phyloP scores from a whole-genome alignment of 23 red algal genomes.

The Rhodosorus marinus region DNA sequence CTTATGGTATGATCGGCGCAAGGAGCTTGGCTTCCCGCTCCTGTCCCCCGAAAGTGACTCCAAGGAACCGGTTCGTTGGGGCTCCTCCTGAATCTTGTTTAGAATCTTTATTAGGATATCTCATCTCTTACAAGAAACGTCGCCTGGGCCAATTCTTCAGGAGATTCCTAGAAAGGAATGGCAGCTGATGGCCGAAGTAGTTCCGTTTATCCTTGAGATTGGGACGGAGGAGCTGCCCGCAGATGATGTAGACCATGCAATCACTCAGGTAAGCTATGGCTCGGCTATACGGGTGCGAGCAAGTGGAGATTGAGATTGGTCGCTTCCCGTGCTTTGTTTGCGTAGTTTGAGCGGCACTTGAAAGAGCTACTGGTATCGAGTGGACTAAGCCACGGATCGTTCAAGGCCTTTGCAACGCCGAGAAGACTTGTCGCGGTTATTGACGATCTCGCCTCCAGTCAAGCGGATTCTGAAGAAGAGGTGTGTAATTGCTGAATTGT shows the following conservation, averaged over 20 bases:
- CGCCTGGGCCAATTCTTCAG: too few relatives aligned
- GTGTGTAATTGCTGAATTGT: too few relatives aligned
- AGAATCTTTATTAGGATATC: neutral
- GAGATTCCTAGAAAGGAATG: too few relatives aligned
- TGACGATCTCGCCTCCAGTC: constrained; percentile 16
- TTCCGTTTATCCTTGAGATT: constrained; percentile 57
- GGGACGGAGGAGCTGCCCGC: constrained; percentile 84
- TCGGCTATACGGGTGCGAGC: too few relatives aligned
- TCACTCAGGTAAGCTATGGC: too few relatives aligned
- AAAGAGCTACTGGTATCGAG: constrained; percentile 13
- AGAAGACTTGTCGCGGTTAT: constrained; percentile 43
- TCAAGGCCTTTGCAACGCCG: constrained; percentile 53
- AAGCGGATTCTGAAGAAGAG: constrained; percentile 20
- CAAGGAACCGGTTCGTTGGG: neutral
- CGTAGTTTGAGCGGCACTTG: constrained; percentile 26
- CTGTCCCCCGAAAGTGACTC: neutral
- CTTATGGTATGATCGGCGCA: constrained; percentile 60
- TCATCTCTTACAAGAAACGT: too few relatives aligned
- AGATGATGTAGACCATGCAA: constrained; percentile 28
- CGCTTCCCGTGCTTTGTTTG: too few relatives aligned
- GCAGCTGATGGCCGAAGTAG: neutral
- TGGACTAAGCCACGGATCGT: constrained; percentile 8
- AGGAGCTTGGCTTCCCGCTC: constrained; percentile 70
- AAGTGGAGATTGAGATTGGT: too few relatives aligned
- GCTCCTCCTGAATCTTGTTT: neutral